Conservation (phyloP, 352 stramenopile species). For the Saprolegnia diclina region DNA sequence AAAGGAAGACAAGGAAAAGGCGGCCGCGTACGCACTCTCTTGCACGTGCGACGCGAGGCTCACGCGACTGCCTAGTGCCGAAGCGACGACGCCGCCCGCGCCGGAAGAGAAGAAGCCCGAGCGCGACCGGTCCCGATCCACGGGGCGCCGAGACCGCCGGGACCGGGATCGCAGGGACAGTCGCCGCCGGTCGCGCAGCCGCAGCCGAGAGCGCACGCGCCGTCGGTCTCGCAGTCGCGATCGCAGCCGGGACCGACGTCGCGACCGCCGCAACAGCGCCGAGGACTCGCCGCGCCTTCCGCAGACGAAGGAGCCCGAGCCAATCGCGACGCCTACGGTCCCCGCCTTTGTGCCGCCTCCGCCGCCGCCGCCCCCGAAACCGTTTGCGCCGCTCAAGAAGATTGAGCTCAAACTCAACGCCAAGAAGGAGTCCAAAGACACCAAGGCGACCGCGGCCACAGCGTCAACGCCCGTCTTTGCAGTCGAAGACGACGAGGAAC, state of each 20-base stretch:
- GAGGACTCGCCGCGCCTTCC: slow-evolving; percentile 15
- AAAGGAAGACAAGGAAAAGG: slow-evolving; percentile 12
- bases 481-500: slow-evolving; percentile 37
- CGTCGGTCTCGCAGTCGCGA: slow-evolving; percentile 18
- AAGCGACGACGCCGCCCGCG: neutral
- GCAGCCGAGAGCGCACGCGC: slow-evolving; percentile 27
- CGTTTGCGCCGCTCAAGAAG: slow-evolving; percentile 1
- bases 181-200: slow-evolving; percentile 28
- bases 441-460: neutral
- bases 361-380: neutral
- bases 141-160: slow-evolving; percentile 26
- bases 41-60: too few species aligned
- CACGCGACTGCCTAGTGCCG: too few species aligned
- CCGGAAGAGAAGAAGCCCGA: neutral
- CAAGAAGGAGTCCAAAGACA: slow-evolving; percentile 26
- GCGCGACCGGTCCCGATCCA: slow-evolving; percentile 27
- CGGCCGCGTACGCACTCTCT: neutral
- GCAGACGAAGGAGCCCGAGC: neutral
- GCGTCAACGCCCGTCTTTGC: slow-evolving; percentile 31
- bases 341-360: neutral
- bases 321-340: too few species aligned
- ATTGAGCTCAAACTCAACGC: slow-evolving; percentile 51
- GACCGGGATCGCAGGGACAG: slow-evolving; percentile 31
- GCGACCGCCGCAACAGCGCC: slow-evolving; percentile 22
- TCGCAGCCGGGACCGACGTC: slow-evolving; percentile 29